Conservation (phyloP, 352 stramenopile genomes). For the Phytophthora pseudosyringae region DNA sequence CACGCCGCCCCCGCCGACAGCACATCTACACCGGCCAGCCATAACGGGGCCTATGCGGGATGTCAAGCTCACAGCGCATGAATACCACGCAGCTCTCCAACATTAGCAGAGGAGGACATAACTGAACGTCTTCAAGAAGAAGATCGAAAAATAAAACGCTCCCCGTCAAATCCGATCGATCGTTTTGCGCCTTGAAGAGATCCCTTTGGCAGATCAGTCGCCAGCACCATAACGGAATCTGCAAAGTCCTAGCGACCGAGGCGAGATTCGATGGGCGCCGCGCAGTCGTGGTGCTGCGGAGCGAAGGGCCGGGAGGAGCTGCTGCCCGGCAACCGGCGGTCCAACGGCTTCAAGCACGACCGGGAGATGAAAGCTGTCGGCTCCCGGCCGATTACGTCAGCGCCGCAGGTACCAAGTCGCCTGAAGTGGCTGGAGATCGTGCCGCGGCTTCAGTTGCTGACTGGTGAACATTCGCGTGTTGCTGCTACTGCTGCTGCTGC, state of each 20-base stretch:
- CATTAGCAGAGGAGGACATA: too few species aligned
- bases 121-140: not conserved
- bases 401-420: slow-evolving; percentile 37
- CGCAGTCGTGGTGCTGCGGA: slow-evolving; percentile 66
- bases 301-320: slow-evolving; percentile 45
- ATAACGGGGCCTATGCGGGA: not conserved
- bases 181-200: slow-evolving; percentile 15
- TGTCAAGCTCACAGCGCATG: not conserved
- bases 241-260: not conserved
- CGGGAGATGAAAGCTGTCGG: slow-evolving; percentile 31
- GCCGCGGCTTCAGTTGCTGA: not conserved
- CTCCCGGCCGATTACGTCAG: slow-evolving; percentile 38
- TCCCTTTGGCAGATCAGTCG: slow-evolving; percentile 19
- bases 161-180: slow-evolving; percentile 21
- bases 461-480: not conserved
- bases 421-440: not conserved
- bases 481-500: not conserved
- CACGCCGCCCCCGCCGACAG: not conserved
- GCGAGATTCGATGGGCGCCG: slow-evolving; percentile 38
- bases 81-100: not conserved
- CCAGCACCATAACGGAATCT: slow-evolving; percentile 12
- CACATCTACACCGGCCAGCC: not conserved
- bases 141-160: not conserved
- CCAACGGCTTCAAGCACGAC: slow-evolving; percentile 52
- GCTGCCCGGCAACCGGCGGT: slow-evolving; percentile 49